Percentiles rank a stretch among this genome's conserved stretches.
Conservation (phyloP, 139 green algal species). For the Chlamydomonas asymmetrica region DNA sequence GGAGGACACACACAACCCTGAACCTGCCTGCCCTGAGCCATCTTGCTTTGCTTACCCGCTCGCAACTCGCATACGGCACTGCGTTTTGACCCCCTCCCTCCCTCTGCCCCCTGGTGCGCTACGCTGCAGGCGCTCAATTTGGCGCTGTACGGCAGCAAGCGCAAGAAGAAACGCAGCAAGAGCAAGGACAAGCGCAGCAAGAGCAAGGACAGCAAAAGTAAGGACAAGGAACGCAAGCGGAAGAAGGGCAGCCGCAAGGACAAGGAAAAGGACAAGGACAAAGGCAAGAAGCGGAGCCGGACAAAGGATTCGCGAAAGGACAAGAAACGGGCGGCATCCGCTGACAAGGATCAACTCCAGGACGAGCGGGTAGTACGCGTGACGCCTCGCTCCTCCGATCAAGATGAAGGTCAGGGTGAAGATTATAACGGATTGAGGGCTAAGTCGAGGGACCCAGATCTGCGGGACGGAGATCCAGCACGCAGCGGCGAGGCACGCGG, state of each 20-base stretch:
- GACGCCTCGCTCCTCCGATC: no score
- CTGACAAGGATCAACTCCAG: no score
- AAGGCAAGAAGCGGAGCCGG: not conserved
- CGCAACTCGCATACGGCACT: not conserved
- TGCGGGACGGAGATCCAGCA: no score
- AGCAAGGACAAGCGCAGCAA: conserved; percentile 4
- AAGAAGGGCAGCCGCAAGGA: not conserved
- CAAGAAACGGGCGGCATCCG: not conserved
- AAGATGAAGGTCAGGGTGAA: no score
- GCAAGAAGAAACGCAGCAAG: not conserved
- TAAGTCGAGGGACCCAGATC: no score
- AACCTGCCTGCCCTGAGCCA: no score
- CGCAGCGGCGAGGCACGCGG: no score
- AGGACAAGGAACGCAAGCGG: conserved; percentile 8
- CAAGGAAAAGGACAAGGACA: not conserved
- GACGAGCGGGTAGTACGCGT: no score
- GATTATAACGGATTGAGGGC: no score
- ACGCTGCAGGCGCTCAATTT: not conserved
- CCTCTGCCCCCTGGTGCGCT: not conserved
- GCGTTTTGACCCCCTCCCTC: not conserved
- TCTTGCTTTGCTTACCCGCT: not conserved
- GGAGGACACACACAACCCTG: no score
- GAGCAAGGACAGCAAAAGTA: not conserved
- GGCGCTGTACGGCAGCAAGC: not conserved
- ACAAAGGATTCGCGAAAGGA: not conserved